Percentiles rank a stretch among this genome's conserved stretches.
Conservation (phyloP, 2,329 filamentous ascomycete genomes). For the Cladosporium sp. region DNA sequence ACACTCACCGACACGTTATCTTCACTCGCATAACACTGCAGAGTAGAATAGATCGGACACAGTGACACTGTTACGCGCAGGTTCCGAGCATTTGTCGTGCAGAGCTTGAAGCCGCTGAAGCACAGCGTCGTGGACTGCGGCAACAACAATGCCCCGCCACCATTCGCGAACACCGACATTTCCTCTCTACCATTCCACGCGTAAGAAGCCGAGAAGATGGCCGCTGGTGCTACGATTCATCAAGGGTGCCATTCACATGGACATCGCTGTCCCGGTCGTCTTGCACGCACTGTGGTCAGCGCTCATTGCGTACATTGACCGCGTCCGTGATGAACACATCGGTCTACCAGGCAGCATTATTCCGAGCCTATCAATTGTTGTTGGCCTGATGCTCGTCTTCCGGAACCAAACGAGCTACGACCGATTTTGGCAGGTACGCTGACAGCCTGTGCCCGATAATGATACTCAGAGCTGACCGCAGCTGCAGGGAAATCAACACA, state of each 20-base stretch:
- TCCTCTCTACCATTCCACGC: slow-evolving; percentile 39
- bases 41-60: too few relatives aligned
- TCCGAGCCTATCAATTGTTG: slow-evolving; percentile 58
- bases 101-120: too few relatives aligned
- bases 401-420: slow-evolving; percentile 60
- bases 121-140: too few relatives aligned
- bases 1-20: too few relatives aligned
- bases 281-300: slow-evolving; percentile 54
- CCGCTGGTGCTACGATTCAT: slow-evolving; percentile 59
- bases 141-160: neutral
- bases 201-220: slow-evolving; percentile 49
- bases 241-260: slow-evolving; percentile 57
- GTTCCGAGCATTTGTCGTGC: too few relatives aligned
- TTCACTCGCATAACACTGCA: too few relatives aligned
- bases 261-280: slow-evolving; percentile 51
- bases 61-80: too few relatives aligned
- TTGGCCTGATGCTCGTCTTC: slow-evolving; percentile 62
- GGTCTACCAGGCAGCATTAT: slow-evolving; percentile 55
- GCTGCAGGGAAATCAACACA: slow-evolving; percentile 32
- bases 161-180: slow-evolving; percentile 31
- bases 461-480: neutral
- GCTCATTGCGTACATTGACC: slow-evolving; percentile 52
- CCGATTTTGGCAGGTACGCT: slow-evolving; percentile 49
- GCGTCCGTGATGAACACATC: slow-evolving; percentile 37
- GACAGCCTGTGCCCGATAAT: neutral